A percentile compares a stretch with the other conserved stretches of the same genome.
Evolutionary conservation across 345 rosid species (phyloP).

Genomic region (Aegle marmelos): DNA sequence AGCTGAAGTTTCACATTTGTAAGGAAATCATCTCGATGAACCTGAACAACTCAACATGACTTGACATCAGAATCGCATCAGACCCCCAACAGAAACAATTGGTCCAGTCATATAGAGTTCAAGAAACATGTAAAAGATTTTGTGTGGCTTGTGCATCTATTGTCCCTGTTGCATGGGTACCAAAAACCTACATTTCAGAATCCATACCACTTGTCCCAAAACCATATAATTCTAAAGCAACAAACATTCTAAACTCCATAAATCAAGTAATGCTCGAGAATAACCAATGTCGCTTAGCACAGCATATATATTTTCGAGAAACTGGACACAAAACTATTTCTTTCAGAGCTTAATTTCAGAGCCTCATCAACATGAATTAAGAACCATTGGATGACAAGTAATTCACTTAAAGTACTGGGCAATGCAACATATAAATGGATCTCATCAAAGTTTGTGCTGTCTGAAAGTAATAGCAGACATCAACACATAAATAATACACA

Average conservation of each 20-base stretch:
- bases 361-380: background rate
- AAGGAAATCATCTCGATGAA: conserved; percentile 72
- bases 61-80: conserved; percentile 13
- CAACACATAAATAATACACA: background rate
- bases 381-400: background rate
- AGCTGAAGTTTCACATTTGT: conserved; percentile 84
- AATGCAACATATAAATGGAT: background rate
- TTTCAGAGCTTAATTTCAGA: background rate
- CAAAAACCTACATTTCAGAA: background rate
- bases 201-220: background rate
- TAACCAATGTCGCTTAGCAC: background rate
- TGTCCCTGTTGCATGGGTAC: background rate
- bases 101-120: background rate
- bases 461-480: background rate
- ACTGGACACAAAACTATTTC: background rate
- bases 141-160: background rate
- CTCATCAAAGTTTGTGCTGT: background rate
- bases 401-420: background rate
- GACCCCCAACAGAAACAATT: background rate
- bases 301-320: background rate
- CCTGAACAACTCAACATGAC: conserved; percentile 37
- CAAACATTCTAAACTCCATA: background rate
- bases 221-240: background rate
- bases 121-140: background rate
- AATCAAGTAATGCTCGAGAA: background rate